Evolutionary conservation across 225 moss, liverwort and hornwort genomes (phyloP).

Genomic region (Asterella californica): DNA sequence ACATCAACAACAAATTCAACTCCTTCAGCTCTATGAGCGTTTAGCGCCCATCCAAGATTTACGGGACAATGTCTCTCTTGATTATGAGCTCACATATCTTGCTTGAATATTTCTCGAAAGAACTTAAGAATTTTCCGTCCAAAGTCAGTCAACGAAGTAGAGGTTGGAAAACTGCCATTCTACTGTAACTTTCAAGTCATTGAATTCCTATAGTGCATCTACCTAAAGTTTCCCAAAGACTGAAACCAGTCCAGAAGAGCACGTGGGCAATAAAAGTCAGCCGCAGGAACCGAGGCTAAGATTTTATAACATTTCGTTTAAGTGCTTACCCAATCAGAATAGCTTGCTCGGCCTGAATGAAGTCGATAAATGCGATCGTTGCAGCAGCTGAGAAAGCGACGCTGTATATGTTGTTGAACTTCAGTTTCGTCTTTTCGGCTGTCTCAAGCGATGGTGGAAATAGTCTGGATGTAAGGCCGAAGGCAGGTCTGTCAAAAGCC

Average conservation of each 20-base stretch:
- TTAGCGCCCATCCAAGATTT: neutral
- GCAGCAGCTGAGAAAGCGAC: slow-evolving; percentile 70
- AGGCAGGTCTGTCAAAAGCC: slow-evolving; percentile 92
- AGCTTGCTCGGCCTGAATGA: slow-evolving; percentile 69
- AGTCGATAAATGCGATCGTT: slow-evolving; percentile 68
- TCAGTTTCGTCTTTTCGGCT: slow-evolving; percentile 9
- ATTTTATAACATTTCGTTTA: neutral
- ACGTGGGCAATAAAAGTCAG: neutral
- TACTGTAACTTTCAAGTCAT: neutral
- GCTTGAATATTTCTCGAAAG: neutral
- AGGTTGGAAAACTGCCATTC: neutral
- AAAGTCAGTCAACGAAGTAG: neutral
- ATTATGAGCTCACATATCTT: neutral
- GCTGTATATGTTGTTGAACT: slow-evolving; percentile 55
- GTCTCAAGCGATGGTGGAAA: slow-evolving; percentile 18
- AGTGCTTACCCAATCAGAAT: slow-evolving; percentile 82
- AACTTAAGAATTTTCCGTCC: no score
- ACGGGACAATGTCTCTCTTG: neutral
- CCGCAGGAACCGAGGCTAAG: neutral
- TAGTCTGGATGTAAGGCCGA: slow-evolving; percentile 76
- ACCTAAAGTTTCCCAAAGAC: no score
- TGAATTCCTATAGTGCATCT: neutral
- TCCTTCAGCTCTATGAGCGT: slow-evolving; percentile 3
- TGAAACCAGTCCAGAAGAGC: no score
- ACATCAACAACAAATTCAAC: slow-evolving; percentile 19